Conservation (phyloP, 202 grass and related monocot species). For the Panicum virgatum region DNA sequence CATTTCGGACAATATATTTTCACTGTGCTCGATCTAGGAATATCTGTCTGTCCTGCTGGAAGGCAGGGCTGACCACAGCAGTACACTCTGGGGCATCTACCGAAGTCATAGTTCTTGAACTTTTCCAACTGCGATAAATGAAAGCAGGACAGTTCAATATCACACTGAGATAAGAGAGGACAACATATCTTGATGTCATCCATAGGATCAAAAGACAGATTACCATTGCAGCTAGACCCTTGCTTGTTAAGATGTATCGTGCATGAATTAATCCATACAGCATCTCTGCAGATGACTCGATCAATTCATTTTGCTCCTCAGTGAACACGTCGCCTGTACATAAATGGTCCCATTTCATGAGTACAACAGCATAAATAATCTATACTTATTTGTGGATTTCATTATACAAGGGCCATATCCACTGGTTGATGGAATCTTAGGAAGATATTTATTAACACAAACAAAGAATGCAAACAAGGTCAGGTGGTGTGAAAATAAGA, state of each 20-base stretch:
- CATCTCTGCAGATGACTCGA: conserved; percentile 98
- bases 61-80: conserved; percentile 90
- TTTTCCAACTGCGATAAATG: conserved; percentile 70
- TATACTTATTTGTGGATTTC: background rate
- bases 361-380: conserved; percentile 9
- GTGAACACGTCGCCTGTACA: conserved; percentile 85
- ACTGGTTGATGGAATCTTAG: conserved; percentile 12
- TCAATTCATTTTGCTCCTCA: conserved; percentile 95
- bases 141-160: conserved; percentile 28
- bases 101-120: conserved; percentile 94
- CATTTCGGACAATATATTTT: conserved; percentile 97
- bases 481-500: conserved; percentile 5
- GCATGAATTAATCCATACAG: conserved; percentile 95
- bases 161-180: conserved; percentile 4
- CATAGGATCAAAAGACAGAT: conserved; percentile 26
- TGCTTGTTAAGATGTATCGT: conserved; percentile 88
- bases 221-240: conserved; percentile 96
- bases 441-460: conserved; percentile 29
- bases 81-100: conserved; percentile 91
- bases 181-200: conserved; percentile 15
- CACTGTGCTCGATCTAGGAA: conserved; percentile 87
- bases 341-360: conserved; percentile 5
- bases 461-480: conserved; percentile 7
- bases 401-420: background rate
- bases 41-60: conserved; percentile 90